A percentile compares a stretch with the other conserved stretches of the same genome.
phyloP scores from a whole-genome alignment of 345 rosid species.

The Gossypium thurberi region DNA sequence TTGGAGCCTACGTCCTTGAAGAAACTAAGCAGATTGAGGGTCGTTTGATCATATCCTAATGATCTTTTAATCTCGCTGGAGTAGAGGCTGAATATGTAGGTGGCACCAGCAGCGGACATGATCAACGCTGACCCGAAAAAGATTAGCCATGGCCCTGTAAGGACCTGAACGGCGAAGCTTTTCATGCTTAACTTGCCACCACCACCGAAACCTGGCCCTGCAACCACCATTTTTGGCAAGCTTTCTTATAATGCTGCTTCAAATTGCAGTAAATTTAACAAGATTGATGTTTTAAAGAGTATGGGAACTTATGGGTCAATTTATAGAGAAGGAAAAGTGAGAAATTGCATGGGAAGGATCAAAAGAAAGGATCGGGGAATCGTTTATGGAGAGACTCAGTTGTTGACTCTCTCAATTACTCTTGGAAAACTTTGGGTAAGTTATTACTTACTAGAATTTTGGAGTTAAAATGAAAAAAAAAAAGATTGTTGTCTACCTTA shows the following conservation, averaged over 20 bases:
- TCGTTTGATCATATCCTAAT: slow-evolving; percentile 53
- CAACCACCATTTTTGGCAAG: slow-evolving; percentile 3
- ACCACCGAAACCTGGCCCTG: slow-evolving; percentile 5
- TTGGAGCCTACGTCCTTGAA: slow-evolving; percentile 59
- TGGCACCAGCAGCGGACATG: slow-evolving; percentile 59
- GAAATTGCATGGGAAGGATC: background rate
- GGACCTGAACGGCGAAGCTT: slow-evolving; percentile 3
- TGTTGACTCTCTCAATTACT: too few relatives aligned
- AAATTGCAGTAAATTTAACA: background rate
- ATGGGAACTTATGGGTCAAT: background rate
- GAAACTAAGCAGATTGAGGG: slow-evolving; percentile 53
- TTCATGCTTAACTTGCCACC: background rate
- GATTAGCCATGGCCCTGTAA: slow-evolving; percentile 50
- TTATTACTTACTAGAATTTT: background rate
- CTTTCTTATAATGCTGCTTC: background rate
- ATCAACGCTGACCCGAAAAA: slow-evolving; percentile 49
- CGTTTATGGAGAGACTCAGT: too few relatives aligned
- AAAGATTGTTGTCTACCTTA: too few relatives aligned
- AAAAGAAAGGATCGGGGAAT: background rate
- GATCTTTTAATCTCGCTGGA: slow-evolving; percentile 31
- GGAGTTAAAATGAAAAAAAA: too few relatives aligned
- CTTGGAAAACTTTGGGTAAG: background rate
- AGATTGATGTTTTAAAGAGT: background rate
- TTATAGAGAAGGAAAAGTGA: background rate
- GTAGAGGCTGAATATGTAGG: slow-evolving; percentile 54